Evolutionary conservation across 1,139 yeast genomes (phyloP).

Genomic region (Nakaseomyces sp.): DNA sequence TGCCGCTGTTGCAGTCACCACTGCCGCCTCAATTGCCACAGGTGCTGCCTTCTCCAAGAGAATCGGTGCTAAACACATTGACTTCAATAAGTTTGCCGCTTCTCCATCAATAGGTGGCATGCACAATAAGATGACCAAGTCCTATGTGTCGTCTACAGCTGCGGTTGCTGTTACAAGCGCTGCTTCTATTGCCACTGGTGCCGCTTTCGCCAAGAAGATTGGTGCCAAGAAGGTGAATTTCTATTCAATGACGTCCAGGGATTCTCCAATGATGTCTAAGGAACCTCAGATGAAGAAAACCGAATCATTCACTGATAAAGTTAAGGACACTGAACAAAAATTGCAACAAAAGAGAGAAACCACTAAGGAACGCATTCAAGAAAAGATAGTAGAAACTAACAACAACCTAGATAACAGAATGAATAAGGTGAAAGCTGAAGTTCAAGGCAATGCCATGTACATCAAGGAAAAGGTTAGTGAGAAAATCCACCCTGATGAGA

Average conservation of each 20-base stretch:
- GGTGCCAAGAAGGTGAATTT: neutral
- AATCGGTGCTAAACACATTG: neutral
- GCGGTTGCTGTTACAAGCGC: slow-evolving; percentile 4
- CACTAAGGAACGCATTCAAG: neutral
- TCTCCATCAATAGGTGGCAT: neutral
- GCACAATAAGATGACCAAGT: neutral
- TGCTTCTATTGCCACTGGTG: neutral
- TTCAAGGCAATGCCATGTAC: slow-evolving; percentile 4
- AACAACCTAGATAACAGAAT: neutral
- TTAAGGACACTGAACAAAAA: slow-evolving; percentile 2
- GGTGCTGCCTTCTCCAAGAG: neutral
- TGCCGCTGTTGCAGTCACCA: slow-evolving; percentile 1
- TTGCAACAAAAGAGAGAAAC: neutral
- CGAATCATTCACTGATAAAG: neutral
- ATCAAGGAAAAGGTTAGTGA: slow-evolving; percentile 3
- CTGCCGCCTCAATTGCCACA: neutral
- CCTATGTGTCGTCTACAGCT: neutral
- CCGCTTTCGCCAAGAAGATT: neutral
- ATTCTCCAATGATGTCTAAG: neutral
- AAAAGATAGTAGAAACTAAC: neutral
- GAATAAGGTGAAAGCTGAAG: neutral
- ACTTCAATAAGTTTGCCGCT: neutral
- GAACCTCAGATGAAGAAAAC: slow-evolving; percentile 3
- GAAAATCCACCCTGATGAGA: neutral
- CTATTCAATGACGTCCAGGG: too few species aligned